Conservation (phyloP, 441 rosid genomes). For the Populus hybrid region DNA sequence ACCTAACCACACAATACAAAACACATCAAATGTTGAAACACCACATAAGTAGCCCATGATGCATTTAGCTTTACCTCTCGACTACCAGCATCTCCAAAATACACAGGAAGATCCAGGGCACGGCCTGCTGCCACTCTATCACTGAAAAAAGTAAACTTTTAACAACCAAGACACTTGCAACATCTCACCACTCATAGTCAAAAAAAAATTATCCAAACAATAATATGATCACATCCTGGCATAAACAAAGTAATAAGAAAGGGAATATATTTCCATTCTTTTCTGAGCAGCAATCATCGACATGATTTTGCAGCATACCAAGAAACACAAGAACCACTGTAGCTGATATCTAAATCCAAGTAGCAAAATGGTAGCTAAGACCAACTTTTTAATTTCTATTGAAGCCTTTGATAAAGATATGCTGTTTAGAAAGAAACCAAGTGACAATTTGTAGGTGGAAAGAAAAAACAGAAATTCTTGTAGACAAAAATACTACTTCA, state of each 20-base stretch:
- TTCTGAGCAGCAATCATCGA: background rate
- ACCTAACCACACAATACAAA: conserved; percentile 49
- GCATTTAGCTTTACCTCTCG: conserved; percentile 63
- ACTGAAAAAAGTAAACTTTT: conserved; percentile 42
- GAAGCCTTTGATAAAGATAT: conserved; percentile 6
- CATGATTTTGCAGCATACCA: background rate
- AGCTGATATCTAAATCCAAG: background rate
- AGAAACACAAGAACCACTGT: background rate
- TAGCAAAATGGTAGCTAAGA: background rate
- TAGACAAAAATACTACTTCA: background rate
- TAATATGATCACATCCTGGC: background rate
- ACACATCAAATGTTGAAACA: conserved; percentile 18
- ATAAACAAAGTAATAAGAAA: background rate
- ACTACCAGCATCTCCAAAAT: conserved; percentile 97
- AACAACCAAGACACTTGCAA: background rate
- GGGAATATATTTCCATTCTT: background rate
- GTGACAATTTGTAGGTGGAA: background rate
- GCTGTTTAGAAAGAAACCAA: background rate
- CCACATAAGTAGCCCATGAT: conserved; percentile 3
- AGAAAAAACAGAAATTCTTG: background rate
- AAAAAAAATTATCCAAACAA: background rate
- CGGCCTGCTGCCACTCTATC: conserved; percentile 95
- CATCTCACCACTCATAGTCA: background rate
- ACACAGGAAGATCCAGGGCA: conserved; percentile 93
- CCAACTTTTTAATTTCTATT: background rate